A percentile compares a stretch with the other conserved stretches of the same genome.
phyloP scores from a whole-genome alignment of 1,284 basidiomycete species.

The Prillingera fragicola region DNA sequence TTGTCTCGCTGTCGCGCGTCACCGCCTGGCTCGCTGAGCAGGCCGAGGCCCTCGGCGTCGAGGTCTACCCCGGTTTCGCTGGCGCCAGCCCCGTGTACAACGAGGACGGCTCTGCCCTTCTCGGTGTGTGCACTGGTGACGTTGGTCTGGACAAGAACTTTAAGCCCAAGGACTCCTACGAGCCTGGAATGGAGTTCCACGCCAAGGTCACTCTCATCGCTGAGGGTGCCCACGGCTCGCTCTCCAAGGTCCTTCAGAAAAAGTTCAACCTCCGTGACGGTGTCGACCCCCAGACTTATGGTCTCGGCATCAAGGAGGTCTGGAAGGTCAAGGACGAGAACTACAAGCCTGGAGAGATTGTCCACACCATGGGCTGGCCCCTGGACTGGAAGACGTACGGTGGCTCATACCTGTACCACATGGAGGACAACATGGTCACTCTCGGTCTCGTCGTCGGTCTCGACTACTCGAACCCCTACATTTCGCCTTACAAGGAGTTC shows the following conservation, averaged over 20 bases:
- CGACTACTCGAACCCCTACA: slow-evolving; percentile 91
- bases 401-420: slow-evolving; percentile 92
- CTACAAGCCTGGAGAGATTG: slow-evolving; percentile 75
- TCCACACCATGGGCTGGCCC: slow-evolving; percentile 95
- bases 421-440: slow-evolving; percentile 86
- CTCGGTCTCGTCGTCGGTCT: slow-evolving; percentile 89
- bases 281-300: slow-evolving; percentile 89
- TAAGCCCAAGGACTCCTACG: slow-evolving; percentile 79
- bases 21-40: slow-evolving; percentile 84
- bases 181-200: slow-evolving; percentile 95
- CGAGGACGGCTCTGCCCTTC: slow-evolving; percentile 62
- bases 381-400: slow-evolving; percentile 82
- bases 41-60: slow-evolving; percentile 80
- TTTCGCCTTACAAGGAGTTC: slow-evolving; percentile 88
- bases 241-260: slow-evolving; percentile 75
- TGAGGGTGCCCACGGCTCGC: slow-evolving; percentile 90
- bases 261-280: slow-evolving; percentile 74
- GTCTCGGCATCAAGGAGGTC: slow-evolving; percentile 94
- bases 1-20: slow-evolving; percentile 82
- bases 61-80: slow-evolving; percentile 96
- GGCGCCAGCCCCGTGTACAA: slow-evolving; percentile 76
- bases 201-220: slow-evolving; percentile 92
- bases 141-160: slow-evolving; percentile 80
- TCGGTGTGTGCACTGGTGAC: slow-evolving; percentile 88
- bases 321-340: slow-evolving; percentile 80